Percentiles rank a stretch among this genome's conserved stretches.
Conservation (phyloP, 2,329 filamentous ascomycete genomes). For the Sarocladiaceae sp. region DNA sequence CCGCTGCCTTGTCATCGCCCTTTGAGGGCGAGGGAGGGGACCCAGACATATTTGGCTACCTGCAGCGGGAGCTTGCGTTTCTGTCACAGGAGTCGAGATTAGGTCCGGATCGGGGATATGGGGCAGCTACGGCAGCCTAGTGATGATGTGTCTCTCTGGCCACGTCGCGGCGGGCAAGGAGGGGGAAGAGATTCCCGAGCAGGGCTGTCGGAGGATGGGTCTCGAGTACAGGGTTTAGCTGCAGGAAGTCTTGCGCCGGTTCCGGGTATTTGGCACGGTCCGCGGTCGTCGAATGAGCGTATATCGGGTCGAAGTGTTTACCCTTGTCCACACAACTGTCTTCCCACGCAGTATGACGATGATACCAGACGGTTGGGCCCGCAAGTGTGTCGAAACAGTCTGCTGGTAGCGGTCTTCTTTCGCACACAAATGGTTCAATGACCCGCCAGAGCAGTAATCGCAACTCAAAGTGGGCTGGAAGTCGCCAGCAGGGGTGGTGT, state of each 20-base stretch:
- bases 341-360: conserved; percentile 1
- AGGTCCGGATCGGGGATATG: conserved; percentile 6
- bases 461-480: conserved; percentile 3
- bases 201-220: conserved; percentile 11
- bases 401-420: neutral
- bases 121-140: conserved; percentile 21
- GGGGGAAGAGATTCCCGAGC: conserved; percentile 2
- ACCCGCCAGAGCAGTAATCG: conserved; percentile 1
- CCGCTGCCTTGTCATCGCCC: conserved; percentile 85
- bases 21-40: conserved; percentile 81
- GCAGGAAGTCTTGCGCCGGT: neutral
- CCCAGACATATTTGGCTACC: conserved; percentile 86
- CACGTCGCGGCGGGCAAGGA: conserved; percentile 48
- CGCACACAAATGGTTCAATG: conserved; percentile 1
- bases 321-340: neutral
- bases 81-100: conserved; percentile 49
- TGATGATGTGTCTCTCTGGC: conserved; percentile 54
- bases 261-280: conserved; percentile 5
- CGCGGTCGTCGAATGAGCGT: neutral
- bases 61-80: conserved; percentile 58
- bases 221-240: conserved; percentile 14
- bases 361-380: neutral
- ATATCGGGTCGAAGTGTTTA: no score
- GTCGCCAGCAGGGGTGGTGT: conserved; percentile 2
- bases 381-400: neutral